phyloP scores from a whole-genome alignment of 2,329 filamentous ascomycete species.

The Neofusicoccum sp. region DNA sequence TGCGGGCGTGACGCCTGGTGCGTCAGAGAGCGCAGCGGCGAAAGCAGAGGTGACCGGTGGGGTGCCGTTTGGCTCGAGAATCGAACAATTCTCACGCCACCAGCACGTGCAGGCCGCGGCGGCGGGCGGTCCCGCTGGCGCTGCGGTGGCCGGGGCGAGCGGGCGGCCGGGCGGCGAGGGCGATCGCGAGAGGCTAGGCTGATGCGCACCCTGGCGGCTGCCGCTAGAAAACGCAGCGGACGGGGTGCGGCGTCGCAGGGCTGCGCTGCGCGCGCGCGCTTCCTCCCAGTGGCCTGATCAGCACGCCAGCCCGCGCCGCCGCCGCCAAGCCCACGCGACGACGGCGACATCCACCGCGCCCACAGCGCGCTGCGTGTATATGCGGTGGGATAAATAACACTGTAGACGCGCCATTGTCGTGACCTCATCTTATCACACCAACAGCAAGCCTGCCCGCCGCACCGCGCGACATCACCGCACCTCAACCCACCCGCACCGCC shows the following conservation, averaged over 20 bases:
- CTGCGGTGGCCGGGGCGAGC: neutral
- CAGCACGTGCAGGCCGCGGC: conserved; percentile 3
- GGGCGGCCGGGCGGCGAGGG: conserved; percentile 4
- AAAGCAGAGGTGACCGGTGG: conserved; percentile 1
- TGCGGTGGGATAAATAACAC: conserved; percentile 15
- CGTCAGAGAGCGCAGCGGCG: neutral
- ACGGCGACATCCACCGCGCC: neutral
- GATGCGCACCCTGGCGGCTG: neutral
- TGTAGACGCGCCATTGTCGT: conserved; percentile 14
- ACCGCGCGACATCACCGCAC: conserved; percentile 11
- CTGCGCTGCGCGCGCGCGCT: conserved; percentile 10
- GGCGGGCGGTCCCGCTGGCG: neutral
- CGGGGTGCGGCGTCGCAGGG: neutral
- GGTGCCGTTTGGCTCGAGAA: conserved; percentile 9
- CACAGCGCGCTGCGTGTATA: neutral
- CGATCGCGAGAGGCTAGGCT: conserved; percentile 14
- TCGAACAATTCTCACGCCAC: conserved; percentile 13
- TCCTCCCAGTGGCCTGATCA: conserved; percentile 17
- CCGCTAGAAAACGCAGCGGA: conserved; percentile 9
- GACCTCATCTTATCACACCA: conserved; percentile 17
- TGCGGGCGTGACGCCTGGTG: neutral
- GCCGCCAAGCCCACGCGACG: neutral
- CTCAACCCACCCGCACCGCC: conserved; percentile 1
- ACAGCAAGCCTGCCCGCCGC: neutral
- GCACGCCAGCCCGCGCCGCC: conserved; percentile 9